phyloP scores from a whole-genome alignment of 441 rosid species.

The Daphne laureola region DNA sequence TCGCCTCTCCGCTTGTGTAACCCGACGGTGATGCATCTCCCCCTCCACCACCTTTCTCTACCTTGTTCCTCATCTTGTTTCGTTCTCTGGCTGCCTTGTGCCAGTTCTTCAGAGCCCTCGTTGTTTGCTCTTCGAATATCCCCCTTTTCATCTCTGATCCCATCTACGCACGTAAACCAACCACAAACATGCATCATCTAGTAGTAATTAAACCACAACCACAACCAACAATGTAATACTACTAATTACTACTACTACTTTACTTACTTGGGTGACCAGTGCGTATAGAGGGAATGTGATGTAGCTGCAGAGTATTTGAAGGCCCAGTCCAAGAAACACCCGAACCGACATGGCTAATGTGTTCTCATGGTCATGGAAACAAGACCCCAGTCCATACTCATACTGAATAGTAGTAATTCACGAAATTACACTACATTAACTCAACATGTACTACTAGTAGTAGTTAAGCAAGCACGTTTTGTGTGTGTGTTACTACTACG shows the following conservation, averaged over 20 bases:
- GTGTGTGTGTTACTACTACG: no score
- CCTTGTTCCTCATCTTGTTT: conserved; percentile 17
- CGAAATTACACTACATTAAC: no score
- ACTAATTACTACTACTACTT: no score
- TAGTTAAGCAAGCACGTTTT: no score
- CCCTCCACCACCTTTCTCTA: conserved; percentile 3
- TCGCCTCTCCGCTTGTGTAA: conserved; percentile 27
- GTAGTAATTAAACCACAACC: no score
- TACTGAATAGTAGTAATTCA: conserved; percentile 23
- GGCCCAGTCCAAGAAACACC: conserved; percentile 32
- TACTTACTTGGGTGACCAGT: conserved; percentile 50
- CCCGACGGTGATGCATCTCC: conserved; percentile 10
- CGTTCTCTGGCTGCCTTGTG: conserved; percentile 40
- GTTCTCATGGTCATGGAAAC: conserved; percentile 50
- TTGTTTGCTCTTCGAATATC: conserved; percentile 62
- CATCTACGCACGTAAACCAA: conserved; percentile 28
- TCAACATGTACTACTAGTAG: no score
- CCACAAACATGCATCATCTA: background rate
- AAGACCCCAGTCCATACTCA: conserved; percentile 38
- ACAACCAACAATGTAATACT: no score
- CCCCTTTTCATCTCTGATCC: conserved; percentile 61
- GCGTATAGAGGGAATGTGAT: conserved; percentile 62
- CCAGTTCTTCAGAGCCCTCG: conserved; percentile 54
- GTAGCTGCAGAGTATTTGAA: conserved; percentile 53
- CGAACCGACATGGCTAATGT: conserved; percentile 19